Evolutionary conservation across 306 rosid species (phyloP), one percentile per base, ranked within the genome.

Genomic region (Acacia crassicarpa): DNA sequence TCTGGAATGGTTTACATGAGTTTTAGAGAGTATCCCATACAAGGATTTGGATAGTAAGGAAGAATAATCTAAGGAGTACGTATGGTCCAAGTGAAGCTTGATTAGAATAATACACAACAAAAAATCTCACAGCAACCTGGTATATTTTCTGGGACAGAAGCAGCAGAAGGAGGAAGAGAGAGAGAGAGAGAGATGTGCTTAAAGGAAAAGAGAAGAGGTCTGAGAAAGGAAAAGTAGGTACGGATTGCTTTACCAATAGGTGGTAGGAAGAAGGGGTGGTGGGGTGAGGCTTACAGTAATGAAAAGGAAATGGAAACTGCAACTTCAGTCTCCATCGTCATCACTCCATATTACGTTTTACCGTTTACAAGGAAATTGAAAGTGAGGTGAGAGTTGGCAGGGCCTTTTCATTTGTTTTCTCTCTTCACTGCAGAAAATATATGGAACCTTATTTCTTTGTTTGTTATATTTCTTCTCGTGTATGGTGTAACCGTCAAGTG

Each of bases 261-360:
- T 72, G 75, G 75, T 78, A 77, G 79, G 80, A 78, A 74, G 80
- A 80, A 83, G 73, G 76, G 78, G 76, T 79, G 67, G 67, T 74
- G 81, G 83, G 71, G 85, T 74, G 27, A 63, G 82, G 45, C 53
- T 44, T 10, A 25, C 27, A 83, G 83, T 84, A 85, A 85, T 89
- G 92, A 92, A 20, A 92, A 83, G 83, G 94, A 94, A 88, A 87
- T 84, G 20, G 84, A 89, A 94, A 85, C 92, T 80, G 83, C 84
- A 72, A 35, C 71, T 67, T 58, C 68, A 54, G 61, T 35, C 65
- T 58, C 75, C 44, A 9, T 48, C 83, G 54, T 77, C 62, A 67
- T 82, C 68, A 61, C 12, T 9, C 4, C 41, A 38, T 30, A 14
- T 68, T 59, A 68, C 75, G 68, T 67, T 79, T 63, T 80, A 67